Percentiles rank a stretch among this genome's conserved stretches.
phyloP scores from a whole-genome alignment of 306 rosid genomes.

The Parietaria judaica region DNA sequence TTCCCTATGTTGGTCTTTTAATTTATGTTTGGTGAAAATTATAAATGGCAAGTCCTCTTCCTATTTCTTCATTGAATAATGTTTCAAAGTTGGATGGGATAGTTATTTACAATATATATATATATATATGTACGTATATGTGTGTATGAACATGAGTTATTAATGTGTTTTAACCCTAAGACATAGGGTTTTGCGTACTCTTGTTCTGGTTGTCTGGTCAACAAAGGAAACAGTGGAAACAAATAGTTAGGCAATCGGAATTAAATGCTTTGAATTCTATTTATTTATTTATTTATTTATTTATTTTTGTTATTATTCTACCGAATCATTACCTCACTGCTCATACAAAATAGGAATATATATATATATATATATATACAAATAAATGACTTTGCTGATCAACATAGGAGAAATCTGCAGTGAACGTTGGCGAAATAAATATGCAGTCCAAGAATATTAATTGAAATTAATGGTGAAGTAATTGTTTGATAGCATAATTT shows the following conservation, averaged over 20 bases:
- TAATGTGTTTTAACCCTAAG: not conserved
- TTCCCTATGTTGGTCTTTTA: no score
- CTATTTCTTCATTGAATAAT: no score
- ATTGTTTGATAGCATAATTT: no score
- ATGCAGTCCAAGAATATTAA: not conserved
- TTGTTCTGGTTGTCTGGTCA: not conserved
- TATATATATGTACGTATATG: no score
- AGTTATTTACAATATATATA: no score
- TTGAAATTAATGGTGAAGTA: no score
- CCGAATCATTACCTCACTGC: not conserved
- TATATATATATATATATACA: not conserved
- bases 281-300: not conserved
- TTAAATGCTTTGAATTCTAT: slow-evolving; percentile 1
- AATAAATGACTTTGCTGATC: no score
- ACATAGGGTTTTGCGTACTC: slow-evolving; percentile 3
- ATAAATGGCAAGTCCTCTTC: not conserved
- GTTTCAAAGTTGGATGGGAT: no score
- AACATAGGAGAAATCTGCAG: not conserved
- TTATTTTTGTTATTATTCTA: not conserved
- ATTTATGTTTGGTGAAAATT: no score
- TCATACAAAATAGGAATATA: not conserved
- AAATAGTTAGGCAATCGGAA: slow-evolving; percentile 12
- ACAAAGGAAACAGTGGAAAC: not conserved
- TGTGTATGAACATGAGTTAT: no score
- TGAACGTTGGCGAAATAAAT: no score